phyloP scores from a whole-genome alignment of 495 filamentous ascomycete species.

The Tuber indicum region DNA sequence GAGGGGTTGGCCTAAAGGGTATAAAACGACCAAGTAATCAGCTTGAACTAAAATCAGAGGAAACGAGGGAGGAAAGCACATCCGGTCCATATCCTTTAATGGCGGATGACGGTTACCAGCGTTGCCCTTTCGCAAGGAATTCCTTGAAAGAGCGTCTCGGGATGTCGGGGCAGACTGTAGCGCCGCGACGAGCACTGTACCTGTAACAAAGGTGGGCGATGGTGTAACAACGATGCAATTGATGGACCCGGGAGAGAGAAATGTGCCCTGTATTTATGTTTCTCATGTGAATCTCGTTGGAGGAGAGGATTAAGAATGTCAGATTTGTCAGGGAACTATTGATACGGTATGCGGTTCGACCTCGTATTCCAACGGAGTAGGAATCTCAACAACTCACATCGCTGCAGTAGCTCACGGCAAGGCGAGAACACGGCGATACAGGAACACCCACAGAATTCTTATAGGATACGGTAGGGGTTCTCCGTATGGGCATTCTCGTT shows the following conservation, averaged over 20 bases:
- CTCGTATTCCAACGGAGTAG: neutral
- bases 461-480: no score
- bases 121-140: constrained; percentile 2
- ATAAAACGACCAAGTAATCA: neutral
- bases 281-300: neutral
- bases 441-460: no score
- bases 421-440: no score
- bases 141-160: neutral
- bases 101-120: neutral
- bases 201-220: neutral
- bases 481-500: no score
- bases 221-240: neutral
- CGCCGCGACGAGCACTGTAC: neutral
- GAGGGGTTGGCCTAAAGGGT: neutral
- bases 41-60: neutral
- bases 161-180: neutral
- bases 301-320: neutral
- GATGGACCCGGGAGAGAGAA: neutral
- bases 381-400: neutral
- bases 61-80: neutral
- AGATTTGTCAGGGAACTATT: neutral
- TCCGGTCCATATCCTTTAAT: neutral
- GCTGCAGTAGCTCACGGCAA: no score
- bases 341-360: neutral
- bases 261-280: neutral